Evolutionary conservation across 23 red algal genomes (phyloP).

Genomic region (Chondrus crispus): DNA sequence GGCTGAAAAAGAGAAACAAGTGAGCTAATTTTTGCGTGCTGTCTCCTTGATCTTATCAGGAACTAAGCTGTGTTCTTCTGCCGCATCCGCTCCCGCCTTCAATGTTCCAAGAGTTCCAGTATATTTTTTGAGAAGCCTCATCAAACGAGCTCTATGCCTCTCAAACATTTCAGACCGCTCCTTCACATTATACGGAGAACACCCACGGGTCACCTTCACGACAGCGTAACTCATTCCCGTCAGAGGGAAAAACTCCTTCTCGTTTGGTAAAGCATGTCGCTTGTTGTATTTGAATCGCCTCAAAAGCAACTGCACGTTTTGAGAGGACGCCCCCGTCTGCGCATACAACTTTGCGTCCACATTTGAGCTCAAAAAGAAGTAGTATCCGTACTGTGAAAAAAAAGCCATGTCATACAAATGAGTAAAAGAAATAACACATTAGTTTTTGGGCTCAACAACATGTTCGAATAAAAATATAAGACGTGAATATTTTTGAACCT

Average conservation of each 20-base stretch:
- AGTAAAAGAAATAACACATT: background rate
- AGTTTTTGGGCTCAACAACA: background rate
- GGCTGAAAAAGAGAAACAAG: too few species aligned
- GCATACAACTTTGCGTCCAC: conserved; percentile 52
- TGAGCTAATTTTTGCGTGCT: too few species aligned
- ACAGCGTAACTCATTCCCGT: conserved; percentile 35
- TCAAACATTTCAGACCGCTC: conserved; percentile 14
- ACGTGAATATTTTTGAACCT: background rate
- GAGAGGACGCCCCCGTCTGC: conserved; percentile 39
- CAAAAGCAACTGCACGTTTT: conserved; percentile 22
- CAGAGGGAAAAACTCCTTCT: conserved; percentile 52
- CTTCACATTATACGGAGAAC: conserved; percentile 2
- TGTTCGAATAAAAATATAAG: background rate
- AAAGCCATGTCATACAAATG: background rate
- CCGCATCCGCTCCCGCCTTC: too few species aligned
- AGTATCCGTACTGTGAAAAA: conserved; percentile 28
- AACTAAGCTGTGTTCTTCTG: too few species aligned
- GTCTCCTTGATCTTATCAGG: too few species aligned
- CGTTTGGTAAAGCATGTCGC: background rate
- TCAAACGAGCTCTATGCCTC: background rate
- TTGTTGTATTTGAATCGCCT: background rate
- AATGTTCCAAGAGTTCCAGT: too few species aligned
- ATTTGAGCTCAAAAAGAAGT: conserved; percentile 25
- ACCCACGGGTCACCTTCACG: conserved; percentile 29
- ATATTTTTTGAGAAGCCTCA: conserved; percentile 21